A percentile compares a stretch with the other conserved stretches of the same genome.
phyloP scores from a whole-genome alignment of 2,329 filamentous ascomycete genomes.

The Aspergillus latus region DNA sequence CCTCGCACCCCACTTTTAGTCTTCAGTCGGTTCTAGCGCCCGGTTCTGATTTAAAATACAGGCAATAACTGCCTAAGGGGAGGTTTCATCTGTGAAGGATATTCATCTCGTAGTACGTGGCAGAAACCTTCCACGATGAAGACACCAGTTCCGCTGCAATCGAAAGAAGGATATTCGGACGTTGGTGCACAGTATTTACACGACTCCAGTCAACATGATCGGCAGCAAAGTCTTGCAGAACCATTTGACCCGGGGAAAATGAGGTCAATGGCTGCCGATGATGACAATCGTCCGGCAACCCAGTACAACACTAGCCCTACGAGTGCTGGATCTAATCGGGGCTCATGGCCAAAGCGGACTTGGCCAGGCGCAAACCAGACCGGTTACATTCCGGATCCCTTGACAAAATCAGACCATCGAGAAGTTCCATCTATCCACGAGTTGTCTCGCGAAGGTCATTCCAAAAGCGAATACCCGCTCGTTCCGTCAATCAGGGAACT shows the following conservation, averaged over 20 bases:
- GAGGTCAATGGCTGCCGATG: slow-evolving; percentile 49
- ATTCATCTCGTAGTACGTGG: slow-evolving; percentile 76
- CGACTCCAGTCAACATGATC: slow-evolving; percentile 43
- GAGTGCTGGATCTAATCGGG: slow-evolving; percentile 31
- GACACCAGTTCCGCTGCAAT: slow-evolving; percentile 72
- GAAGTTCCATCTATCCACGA: slow-evolving; percentile 44
- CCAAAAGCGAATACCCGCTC: slow-evolving; percentile 42
- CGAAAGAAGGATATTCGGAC: slow-evolving; percentile 65
- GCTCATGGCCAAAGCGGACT: slow-evolving; percentile 42
- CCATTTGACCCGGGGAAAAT: slow-evolving; percentile 48
- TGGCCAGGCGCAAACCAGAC: slow-evolving; percentile 41
- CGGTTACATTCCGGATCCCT: slow-evolving; percentile 39
- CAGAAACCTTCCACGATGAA: slow-evolving; percentile 72
- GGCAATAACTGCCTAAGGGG: slow-evolving; percentile 88
- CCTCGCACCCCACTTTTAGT: not conserved
- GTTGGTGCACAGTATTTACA: slow-evolving; percentile 38
- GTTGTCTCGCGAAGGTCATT: slow-evolving; percentile 37
- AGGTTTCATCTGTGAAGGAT: slow-evolving; percentile 87
- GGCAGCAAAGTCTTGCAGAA: slow-evolving; percentile 33
- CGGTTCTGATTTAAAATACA: slow-evolving; percentile 37
- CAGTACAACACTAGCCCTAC: slow-evolving; percentile 46
- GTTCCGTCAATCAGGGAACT: slow-evolving; percentile 45
- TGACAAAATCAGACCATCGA: slow-evolving; percentile 41
- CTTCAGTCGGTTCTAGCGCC: not conserved
- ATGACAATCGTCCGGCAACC: slow-evolving; percentile 39